These are phyloP conservation scores for Dryadomyces quercus-mongolicae DNA, from an alignment of 2,329 filamentous ascomycete species.

Conservation along the genomic window DNA sequence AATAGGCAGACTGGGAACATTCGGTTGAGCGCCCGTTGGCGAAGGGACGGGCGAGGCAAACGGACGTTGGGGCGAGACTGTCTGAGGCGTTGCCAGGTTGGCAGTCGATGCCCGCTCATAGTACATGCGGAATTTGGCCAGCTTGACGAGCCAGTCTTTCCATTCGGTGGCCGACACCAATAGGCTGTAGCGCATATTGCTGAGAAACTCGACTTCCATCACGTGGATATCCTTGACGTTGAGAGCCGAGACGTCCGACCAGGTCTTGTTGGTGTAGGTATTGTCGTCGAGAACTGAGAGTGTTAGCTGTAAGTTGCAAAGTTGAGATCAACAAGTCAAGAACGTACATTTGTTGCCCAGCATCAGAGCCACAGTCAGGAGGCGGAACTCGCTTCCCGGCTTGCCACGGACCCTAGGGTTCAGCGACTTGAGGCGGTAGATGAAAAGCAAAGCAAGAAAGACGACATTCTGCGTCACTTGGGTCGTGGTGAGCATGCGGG, in stretches of 20 bases:
- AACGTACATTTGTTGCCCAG: slow-evolving; percentile 83
- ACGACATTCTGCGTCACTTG: slow-evolving; percentile 96
- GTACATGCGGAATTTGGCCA: slow-evolving; percentile 73
- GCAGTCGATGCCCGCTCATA: slow-evolving; percentile 42
- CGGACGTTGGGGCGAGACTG: slow-evolving; percentile 23
- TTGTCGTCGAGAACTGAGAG: slow-evolving; percentile 83
- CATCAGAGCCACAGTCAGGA: slow-evolving; percentile 93
- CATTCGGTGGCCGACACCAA: slow-evolving; percentile 79
- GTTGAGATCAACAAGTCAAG: slow-evolving; percentile 9
- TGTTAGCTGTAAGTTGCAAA: not conserved
- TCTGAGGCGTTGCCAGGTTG: not conserved
- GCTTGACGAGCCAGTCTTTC: slow-evolving; percentile 73
- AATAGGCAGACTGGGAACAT: not conserved
- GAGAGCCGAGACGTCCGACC: slow-evolving; percentile 95
- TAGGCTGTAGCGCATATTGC: slow-evolving; percentile 93
- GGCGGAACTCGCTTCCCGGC: slow-evolving; percentile 81
- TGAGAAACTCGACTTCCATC: slow-evolving; percentile 99
- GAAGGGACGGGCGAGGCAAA: slow-evolving; percentile 37
- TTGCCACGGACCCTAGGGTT: slow-evolving; percentile 86
- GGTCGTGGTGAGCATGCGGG: slow-evolving; percentile 80
- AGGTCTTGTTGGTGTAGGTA: slow-evolving; percentile 98
- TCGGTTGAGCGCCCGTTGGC: slow-evolving; percentile 27
- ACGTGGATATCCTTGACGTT: slow-evolving; percentile 91
- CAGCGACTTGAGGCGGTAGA: slow-evolving; percentile 82
- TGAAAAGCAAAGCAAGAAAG: slow-evolving; percentile 76